phyloP scores from a whole-genome alignment of 495 filamentous ascomycete species.

The Parathielavia appendiculata region DNA sequence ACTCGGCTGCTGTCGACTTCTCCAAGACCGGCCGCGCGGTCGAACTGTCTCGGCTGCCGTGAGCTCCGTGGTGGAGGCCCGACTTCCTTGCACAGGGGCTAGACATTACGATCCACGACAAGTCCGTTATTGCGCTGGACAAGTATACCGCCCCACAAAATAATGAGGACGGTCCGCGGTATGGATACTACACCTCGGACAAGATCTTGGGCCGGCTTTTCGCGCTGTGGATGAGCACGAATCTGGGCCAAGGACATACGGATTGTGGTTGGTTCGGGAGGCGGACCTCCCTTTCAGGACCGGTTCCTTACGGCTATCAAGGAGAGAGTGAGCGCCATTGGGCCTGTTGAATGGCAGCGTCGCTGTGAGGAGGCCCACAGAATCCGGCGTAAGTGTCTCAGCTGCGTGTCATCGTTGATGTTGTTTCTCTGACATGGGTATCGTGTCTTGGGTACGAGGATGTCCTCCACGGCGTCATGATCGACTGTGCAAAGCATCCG shows the following conservation, averaged over 20 bases:
- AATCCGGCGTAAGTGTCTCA: slow-evolving; percentile 50
- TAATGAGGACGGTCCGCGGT: slow-evolving; percentile 41
- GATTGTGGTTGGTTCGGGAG: slow-evolving; percentile 15
- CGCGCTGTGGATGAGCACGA: slow-evolving; percentile 66
- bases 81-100: slow-evolving; percentile 61
- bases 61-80: slow-evolving; percentile 26
- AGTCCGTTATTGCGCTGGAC: slow-evolving; percentile 43
- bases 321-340: slow-evolving; percentile 20
- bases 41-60: slow-evolving; percentile 32
- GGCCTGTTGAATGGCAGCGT: slow-evolving; percentile 30
- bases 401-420: neutral
- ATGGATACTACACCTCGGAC: slow-evolving; percentile 58
- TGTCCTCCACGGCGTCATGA: slow-evolving; percentile 51
- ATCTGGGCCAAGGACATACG: slow-evolving; percentile 58
- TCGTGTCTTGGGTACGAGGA: slow-evolving; percentile 57
- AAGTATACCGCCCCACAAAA: slow-evolving; percentile 20
- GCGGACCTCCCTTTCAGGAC: slow-evolving; percentile 37
- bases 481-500: slow-evolving; percentile 53
- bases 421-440: neutral
- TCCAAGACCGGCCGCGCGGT: slow-evolving; percentile 74
- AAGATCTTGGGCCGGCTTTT: slow-evolving; percentile 69
- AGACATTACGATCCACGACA: slow-evolving; percentile 47
- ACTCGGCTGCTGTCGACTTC: slow-evolving; percentile 77
- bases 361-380: slow-evolving; percentile 42
- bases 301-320: slow-evolving; percentile 44